A percentile compares a stretch with the other conserved stretches of the same genome.
These are phyloP conservation scores for Exophiala oligosperma DNA, from an alignment of 2,329 filamentous ascomycete genomes.

Conservation along the genomic window DNA sequence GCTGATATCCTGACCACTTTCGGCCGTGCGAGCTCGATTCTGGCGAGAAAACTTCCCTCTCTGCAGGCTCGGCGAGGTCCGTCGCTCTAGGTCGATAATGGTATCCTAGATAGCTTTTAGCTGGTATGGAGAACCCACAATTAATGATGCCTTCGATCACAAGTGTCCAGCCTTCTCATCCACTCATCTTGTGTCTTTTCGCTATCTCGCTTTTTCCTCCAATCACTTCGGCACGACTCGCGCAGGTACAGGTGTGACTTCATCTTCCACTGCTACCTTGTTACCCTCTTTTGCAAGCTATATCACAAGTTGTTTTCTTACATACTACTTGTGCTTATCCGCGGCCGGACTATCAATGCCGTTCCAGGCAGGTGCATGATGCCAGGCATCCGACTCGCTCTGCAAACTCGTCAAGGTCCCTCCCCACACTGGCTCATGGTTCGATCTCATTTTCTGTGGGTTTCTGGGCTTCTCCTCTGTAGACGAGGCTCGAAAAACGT, in stretches of 20 bases:
- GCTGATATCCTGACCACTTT: too few species aligned
- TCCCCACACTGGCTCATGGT: too few species aligned
- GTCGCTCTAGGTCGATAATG: too few species aligned
- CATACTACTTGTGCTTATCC: background rate
- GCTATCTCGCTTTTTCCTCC: conserved; percentile 3
- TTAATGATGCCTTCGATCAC: background rate
- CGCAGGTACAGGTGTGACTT: background rate
- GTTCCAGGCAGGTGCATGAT: conserved; percentile 16
- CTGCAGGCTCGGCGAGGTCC: too few species aligned
- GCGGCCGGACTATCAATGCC: background rate
- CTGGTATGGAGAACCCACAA: background rate
- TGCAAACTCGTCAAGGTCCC: background rate
- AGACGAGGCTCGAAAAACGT: background rate
- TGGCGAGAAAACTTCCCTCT: too few species aligned
- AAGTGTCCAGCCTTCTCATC: background rate
- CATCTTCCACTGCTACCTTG: background rate
- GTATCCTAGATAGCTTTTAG: background rate
- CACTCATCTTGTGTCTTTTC: background rate
- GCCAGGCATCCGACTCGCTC: conserved; percentile 15
- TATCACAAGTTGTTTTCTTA: background rate
- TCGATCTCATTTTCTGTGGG: too few species aligned
- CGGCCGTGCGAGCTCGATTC: too few species aligned
- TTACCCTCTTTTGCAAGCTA: background rate
- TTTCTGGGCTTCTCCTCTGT: too few species aligned
- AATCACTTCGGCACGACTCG: conserved; percentile 16